Evolutionary conservation across 2,329 filamentous ascomycete genomes (phyloP), one percentile per base, ranked within the genome.

Genomic region (Alternaria ethzedia): DNA sequence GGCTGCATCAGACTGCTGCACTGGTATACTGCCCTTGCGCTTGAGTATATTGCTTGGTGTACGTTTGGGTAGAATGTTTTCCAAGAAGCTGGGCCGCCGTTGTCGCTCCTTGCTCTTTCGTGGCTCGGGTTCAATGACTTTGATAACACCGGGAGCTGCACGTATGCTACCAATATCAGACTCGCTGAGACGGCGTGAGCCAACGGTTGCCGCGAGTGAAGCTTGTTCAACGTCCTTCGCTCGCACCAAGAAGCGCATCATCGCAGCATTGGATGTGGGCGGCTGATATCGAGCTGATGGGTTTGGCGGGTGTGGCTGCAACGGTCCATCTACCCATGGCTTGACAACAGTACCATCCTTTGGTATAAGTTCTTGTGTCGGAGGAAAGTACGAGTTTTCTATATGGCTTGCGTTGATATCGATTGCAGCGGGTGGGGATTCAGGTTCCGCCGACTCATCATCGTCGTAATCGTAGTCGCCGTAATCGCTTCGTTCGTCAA

Each of bases 181-280:
- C 52, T 91, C 82, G 75, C 90, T 81, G 11, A 77, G 90, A 61
- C 87, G 86, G 45, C 89, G 86, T 2, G 90, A 93, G 15, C 90
- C 90, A 84, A 90, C 89, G 0, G 90, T 93, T 17, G 90, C 90
- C 13, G 88, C 86, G 50, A 86, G 82, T 13, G 86, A 88, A 47
- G 83, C 81, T 9, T 82, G 83, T 54, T 88, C 86, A 15, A 85
- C 78, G 57, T 87, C 85, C 47, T 81, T 82, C 5, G 83, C 83
- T 52, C 83, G 81, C 66, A 81, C 78, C 30, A 81, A 74, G 68
- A 84, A 88, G 44, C 82, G 81, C 75, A 83, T 80, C 73, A 88
- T 88, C n/a, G 86, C 86, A 44, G 83, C 83, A 68, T 82, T 86
- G 0, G 86, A 86, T 9, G 81, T 86, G 44, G 76, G 74, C n/a